Conservation (phyloP, 2,329 filamentous ascomycete species). For the Trichoderma simmonsii region DNA sequence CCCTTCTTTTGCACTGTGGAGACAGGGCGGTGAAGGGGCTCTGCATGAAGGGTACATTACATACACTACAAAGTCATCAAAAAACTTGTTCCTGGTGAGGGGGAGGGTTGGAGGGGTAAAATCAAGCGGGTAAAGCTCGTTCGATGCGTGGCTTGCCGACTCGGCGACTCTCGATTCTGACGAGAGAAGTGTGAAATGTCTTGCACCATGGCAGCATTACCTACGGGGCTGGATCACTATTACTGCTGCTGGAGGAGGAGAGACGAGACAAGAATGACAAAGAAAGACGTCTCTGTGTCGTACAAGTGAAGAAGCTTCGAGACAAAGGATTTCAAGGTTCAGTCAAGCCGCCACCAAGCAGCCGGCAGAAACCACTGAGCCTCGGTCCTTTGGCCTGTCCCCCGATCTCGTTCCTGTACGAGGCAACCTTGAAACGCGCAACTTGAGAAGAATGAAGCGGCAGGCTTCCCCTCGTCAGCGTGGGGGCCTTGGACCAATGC, state of each 20-base stretch:
- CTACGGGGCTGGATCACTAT: background rate
- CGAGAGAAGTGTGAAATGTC: background rate
- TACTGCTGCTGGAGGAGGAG: background rate
- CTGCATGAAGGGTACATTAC: background rate
- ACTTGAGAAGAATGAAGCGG: background rate
- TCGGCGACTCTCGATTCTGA: background rate
- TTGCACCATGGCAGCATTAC: background rate
- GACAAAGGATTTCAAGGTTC: background rate
- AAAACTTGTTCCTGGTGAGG: constrained; percentile 1
- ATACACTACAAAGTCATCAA: background rate
- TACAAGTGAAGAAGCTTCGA: background rate
- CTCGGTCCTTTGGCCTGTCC: background rate
- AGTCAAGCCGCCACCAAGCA: too few relatives aligned
- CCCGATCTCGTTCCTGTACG: background rate
- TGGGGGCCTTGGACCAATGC: background rate
- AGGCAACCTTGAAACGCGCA: background rate
- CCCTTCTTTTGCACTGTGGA: background rate
- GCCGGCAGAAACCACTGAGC: background rate
- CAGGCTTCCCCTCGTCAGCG: constrained; percentile 12
- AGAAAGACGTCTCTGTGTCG: background rate
- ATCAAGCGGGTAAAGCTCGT: constrained; percentile 10
- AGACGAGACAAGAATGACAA: background rate
- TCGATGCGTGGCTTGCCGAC: background rate
- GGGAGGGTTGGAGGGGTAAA: background rate
- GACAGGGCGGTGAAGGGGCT: background rate